A percentile compares a stretch with the other conserved stretches of the same genome.
Evolutionary conservation across 495 filamentous ascomycete genomes (phyloP).

Genomic region (Penicillium steckii): DNA sequence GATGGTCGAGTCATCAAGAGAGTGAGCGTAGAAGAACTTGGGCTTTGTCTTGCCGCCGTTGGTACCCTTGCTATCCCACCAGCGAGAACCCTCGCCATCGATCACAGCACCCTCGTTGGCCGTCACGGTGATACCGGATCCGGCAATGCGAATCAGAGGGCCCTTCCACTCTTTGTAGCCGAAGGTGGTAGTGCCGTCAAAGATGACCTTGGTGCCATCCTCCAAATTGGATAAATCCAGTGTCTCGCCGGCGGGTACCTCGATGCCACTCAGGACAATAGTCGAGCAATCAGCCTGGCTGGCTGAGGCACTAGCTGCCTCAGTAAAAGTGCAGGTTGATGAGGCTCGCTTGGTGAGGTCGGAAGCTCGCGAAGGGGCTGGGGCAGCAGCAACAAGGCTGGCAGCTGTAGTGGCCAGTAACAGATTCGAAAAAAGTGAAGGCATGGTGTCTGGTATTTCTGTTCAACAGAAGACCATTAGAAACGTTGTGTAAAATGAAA

Average conservation of each 20-base stretch:
- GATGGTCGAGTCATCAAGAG: slow-evolving; percentile 41
- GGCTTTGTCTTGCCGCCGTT: slow-evolving; percentile 59
- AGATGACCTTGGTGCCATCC: slow-evolving; percentile 50
- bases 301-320: slow-evolving; percentile 25
- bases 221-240: slow-evolving; percentile 49
- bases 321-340: slow-evolving; percentile 18
- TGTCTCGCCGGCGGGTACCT: slow-evolving; percentile 52
- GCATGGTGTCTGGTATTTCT: not conserved
- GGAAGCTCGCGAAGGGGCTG: not conserved
- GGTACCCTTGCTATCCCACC: slow-evolving; percentile 53
- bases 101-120: slow-evolving; percentile 33
- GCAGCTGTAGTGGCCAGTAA: not conserved
- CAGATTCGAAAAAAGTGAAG: not conserved
- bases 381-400: not conserved
- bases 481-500: not conserved
- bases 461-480: not conserved
- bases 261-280: slow-evolving; percentile 44
- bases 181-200: slow-evolving; percentile 51
- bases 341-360: slow-evolving; percentile 1
- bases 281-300: slow-evolving; percentile 49
- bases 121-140: slow-evolving; percentile 44
- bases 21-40: slow-evolving; percentile 57
- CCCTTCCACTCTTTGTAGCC: slow-evolving; percentile 55
- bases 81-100: slow-evolving; percentile 42
- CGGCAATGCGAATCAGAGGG: slow-evolving; percentile 47